Evolutionary conservation across 169 alveolate genomes (phyloP).

Genomic region (Plasmodium yoelii): DNA sequence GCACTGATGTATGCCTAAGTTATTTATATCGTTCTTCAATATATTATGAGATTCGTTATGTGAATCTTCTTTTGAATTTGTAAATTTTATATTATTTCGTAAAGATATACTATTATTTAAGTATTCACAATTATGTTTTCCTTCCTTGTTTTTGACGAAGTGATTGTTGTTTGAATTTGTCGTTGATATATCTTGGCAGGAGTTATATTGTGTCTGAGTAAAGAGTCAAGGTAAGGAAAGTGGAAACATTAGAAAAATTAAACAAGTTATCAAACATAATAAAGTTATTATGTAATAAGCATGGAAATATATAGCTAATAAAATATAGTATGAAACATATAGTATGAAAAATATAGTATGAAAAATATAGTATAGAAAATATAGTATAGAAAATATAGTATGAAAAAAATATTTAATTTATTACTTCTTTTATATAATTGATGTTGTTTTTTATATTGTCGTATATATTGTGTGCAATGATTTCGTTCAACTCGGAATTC

Average conservation of each 20-base stretch:
- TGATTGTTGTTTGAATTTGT: background rate
- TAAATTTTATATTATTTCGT: background rate
- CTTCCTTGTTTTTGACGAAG: background rate
- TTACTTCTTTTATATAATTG: conserved; percentile 43
- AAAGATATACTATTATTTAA: conserved; percentile 7
- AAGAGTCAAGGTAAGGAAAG: background rate
- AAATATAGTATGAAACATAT: background rate
- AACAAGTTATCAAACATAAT: background rate
- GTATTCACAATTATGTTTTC: background rate
- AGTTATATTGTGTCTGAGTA: conserved; percentile 46
- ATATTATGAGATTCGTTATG: conserved; percentile 43
- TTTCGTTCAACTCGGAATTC: conserved; percentile 22
- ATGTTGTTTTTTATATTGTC: conserved; percentile 53
- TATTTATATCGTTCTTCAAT: conserved; percentile 28
- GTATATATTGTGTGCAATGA: conserved; percentile 44
- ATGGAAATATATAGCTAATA: background rate
- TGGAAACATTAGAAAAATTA: background rate
- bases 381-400: background rate
- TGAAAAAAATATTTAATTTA: background rate
- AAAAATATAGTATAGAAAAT: too few species aligned
- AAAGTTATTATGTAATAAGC: background rate
- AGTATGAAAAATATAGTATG: background rate
- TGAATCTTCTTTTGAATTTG: background rate
- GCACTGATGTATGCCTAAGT: conserved; percentile 31
- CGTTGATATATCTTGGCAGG: conserved; percentile 11